phyloP scores from a whole-genome alignment of 805 yeast genomes.

The Barnettozyma californica region DNA sequence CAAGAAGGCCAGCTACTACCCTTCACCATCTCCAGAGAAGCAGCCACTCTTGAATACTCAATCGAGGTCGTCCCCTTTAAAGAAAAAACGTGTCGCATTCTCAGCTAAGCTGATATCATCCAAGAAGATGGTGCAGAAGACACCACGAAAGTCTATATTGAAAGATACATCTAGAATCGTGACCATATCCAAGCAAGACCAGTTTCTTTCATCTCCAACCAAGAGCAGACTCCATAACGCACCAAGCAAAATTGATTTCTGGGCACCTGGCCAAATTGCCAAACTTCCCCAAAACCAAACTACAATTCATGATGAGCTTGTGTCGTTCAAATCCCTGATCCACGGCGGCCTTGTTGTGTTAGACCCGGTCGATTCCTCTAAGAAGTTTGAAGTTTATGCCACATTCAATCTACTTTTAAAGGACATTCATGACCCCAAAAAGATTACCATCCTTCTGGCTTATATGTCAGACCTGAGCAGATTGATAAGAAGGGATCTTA shows the following conservation, averaged over 20 bases:
- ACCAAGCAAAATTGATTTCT: slow-evolving; percentile 14
- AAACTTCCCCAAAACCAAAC: slow-evolving; percentile 5
- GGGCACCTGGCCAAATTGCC: slow-evolving; percentile 25
- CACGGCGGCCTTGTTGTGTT: slow-evolving; percentile 21
- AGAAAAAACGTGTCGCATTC: slow-evolving; percentile 19
- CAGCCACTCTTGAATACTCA: neutral
- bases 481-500: slow-evolving; percentile 11
- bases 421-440: slow-evolving; percentile 17
- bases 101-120: slow-evolving; percentile 6
- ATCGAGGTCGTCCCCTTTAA: slow-evolving; percentile 22
- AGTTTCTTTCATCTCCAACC: slow-evolving; percentile 4
- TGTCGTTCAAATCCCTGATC: slow-evolving; percentile 14
- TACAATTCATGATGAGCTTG: slow-evolving; percentile 7
- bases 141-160: slow-evolving; percentile 22
- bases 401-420: slow-evolving; percentile 18
- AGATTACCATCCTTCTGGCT: neutral
- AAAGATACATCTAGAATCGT: slow-evolving; percentile 7
- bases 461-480: slow-evolving; percentile 8
- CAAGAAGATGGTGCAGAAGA: slow-evolving; percentile 3
- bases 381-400: slow-evolving; percentile 25
- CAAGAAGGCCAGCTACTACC: slow-evolving; percentile 10
- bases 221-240: neutral
- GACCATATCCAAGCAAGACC: slow-evolving; percentile 11
- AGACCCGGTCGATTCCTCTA: slow-evolving; percentile 8
- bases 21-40: slow-evolving; percentile 24